Evolutionary conservation across 148 eudicot genomes (phyloP).

Genomic region (Chenopodium suecicum): DNA sequence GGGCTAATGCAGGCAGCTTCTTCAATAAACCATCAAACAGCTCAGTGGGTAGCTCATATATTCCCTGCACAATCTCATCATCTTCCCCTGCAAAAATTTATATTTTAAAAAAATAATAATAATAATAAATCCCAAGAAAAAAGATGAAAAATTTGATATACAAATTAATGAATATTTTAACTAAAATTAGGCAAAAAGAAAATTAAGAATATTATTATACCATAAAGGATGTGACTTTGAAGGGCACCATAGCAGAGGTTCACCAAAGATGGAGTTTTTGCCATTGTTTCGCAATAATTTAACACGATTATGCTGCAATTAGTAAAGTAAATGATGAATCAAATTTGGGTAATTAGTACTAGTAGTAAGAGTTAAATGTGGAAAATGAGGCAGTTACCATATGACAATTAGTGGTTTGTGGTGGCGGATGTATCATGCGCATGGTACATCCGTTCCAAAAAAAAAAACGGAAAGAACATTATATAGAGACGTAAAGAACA

Average conservation of each 20-base stretch:
- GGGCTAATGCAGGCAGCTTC: constrained; percentile 61
- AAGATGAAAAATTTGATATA: background rate
- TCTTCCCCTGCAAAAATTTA: too few species aligned
- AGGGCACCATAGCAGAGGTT: constrained; percentile 23
- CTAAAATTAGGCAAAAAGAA: background rate
- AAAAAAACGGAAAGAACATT: too few species aligned
- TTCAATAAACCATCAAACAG: constrained; percentile 65
- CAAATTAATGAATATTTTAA: background rate
- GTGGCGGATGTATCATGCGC: too few species aligned
- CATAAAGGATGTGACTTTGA: constrained; percentile 25
- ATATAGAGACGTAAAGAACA: too few species aligned
- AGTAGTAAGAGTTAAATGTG: background rate
- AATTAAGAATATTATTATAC: background rate
- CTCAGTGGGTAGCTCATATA: constrained; percentile 62
- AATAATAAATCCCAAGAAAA: background rate
- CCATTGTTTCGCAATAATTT: constrained; percentile 13
- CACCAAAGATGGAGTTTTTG: constrained; percentile 29
- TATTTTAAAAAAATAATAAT: too few species aligned
- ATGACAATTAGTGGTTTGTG: too few species aligned
- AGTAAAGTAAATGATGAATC: background rate
- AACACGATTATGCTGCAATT: background rate
- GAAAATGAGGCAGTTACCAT: background rate
- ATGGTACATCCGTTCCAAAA: too few species aligned
- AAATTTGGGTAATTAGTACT: background rate
- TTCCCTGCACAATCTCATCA: constrained; percentile 28